phyloP scores from a whole-genome alignment of 1,284 basidiomycete genomes.

The Ceratobasidium sp. region DNA sequence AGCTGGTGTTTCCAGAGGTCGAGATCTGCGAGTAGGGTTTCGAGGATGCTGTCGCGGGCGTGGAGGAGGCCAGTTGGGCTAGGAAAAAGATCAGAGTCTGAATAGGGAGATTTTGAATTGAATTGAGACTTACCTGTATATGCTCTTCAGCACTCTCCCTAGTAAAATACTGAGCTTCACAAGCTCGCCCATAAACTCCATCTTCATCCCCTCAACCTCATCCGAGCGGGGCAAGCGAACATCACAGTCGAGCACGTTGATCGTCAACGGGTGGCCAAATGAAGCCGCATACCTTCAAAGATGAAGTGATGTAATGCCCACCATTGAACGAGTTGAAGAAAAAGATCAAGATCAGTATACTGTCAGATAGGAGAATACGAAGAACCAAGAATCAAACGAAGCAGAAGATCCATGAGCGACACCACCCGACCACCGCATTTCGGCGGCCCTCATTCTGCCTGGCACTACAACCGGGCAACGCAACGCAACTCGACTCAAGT shows the following conservation, averaged over 20 bases:
- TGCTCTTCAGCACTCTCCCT: constrained; percentile 88
- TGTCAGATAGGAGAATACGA: no score
- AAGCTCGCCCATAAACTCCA: constrained; percentile 80
- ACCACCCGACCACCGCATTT: no score
- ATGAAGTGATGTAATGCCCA: no score
- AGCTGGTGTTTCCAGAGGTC: constrained; percentile 80
- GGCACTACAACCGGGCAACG: no score
- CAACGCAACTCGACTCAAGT: no score
- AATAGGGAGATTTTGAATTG: neutral
- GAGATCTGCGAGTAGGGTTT: constrained; percentile 76
- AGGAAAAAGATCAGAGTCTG: constrained; percentile 40
- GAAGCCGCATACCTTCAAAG: constrained; percentile 73
- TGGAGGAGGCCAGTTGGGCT: constrained; percentile 87
- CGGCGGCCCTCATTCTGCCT: no score
- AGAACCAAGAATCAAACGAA: neutral
- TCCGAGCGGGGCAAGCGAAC: constrained; percentile 84
- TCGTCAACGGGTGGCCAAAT: constrained; percentile 89
- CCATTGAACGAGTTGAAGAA: no score
- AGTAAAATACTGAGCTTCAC: constrained; percentile 87
- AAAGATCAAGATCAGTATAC: no score
- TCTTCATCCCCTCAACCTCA: constrained; percentile 57
- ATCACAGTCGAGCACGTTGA: constrained; percentile 93
- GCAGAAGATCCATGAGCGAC: neutral
- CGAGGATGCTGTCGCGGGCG: constrained; percentile 80
- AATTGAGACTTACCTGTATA: constrained; percentile 71